A percentile compares a stretch with the other conserved stretches of the same genome.
Conservation (phyloP, 768 basidiomycete genomes). For the Leccinum variicolor region DNA sequence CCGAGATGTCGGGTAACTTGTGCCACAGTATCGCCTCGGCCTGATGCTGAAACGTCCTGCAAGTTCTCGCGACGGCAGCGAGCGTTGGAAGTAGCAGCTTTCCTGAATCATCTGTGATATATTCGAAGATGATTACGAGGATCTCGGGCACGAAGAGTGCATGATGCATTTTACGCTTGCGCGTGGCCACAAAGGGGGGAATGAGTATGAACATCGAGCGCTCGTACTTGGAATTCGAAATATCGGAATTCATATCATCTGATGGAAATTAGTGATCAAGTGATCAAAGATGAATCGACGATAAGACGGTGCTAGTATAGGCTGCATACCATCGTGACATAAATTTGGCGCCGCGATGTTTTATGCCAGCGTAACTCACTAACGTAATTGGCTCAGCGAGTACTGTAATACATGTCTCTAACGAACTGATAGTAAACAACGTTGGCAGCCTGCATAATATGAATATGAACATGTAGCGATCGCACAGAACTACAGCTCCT, state of each 20-base stretch:
- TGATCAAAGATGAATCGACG: too few relatives aligned
- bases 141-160: conserved; percentile 20
- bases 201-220: conserved; percentile 4
- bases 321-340: background rate
- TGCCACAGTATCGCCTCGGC: conserved; percentile 26
- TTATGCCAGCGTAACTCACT: background rate
- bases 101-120: conserved; percentile 15
- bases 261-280: too few relatives aligned
- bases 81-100: conserved; percentile 16
- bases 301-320: too few relatives aligned
- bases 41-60: conserved; percentile 15
- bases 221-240: background rate
- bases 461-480: background rate
- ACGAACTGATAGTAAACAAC: background rate
- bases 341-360: background rate
- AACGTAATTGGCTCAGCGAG: background rate
- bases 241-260: background rate
- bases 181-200: background rate
- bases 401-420: background rate
- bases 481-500: conserved; percentile 23
- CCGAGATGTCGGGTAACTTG: conserved; percentile 6
- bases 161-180: conserved; percentile 11
- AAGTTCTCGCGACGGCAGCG: conserved; percentile 27
- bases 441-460: background rate
- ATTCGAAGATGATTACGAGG: conserved; percentile 21